Evolutionary conservation across 306 rosid genomes (phyloP).

Genomic region (Malus orientalis): DNA sequence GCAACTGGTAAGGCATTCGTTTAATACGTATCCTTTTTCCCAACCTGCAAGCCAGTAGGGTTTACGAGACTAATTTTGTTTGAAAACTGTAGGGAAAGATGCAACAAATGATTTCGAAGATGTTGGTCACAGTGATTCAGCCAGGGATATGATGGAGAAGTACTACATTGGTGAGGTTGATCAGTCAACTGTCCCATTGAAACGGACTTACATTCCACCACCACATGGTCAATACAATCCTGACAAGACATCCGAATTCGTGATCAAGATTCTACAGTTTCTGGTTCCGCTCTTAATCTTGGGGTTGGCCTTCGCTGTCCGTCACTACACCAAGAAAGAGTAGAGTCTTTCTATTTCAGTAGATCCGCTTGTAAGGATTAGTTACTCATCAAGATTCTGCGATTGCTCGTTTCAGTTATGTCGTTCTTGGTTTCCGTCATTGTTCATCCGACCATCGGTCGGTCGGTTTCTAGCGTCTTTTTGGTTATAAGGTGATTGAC

Average conservation of each 20-base stretch:
- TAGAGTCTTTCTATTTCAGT: not conserved
- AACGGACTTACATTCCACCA: conserved; percentile 42
- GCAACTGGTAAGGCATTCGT: conserved; percentile 55
- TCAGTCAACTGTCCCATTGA: conserved; percentile 53
- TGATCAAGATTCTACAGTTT: conserved; percentile 81
- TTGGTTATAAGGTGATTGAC: not conserved
- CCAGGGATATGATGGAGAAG: conserved; percentile 81
- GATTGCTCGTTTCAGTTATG: not conserved
- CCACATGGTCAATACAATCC: conserved; percentile 45
- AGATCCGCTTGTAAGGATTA: conserved; percentile 13
- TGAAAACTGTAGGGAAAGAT: conserved; percentile 64
- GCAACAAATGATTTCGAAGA: conserved; percentile 92
- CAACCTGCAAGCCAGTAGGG: not conserved
- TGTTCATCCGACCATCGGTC: not conserved
- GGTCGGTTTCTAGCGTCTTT: not conserved
- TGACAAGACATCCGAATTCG: conserved; percentile 67
- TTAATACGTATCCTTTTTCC: not conserved
- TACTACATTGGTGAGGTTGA: conserved; percentile 87
- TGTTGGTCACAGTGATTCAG: conserved; percentile 93
- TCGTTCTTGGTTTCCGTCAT: not conserved
- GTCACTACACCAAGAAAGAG: conserved; percentile 88
- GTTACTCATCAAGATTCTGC: conserved; percentile 4
- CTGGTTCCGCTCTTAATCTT: conserved; percentile 80
- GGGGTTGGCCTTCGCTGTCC: conserved; percentile 79
- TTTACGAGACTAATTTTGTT: not conserved